Evolutionary conservation across 2,329 filamentous ascomycete genomes (phyloP).

Genomic region (Fusarium sp.): DNA sequence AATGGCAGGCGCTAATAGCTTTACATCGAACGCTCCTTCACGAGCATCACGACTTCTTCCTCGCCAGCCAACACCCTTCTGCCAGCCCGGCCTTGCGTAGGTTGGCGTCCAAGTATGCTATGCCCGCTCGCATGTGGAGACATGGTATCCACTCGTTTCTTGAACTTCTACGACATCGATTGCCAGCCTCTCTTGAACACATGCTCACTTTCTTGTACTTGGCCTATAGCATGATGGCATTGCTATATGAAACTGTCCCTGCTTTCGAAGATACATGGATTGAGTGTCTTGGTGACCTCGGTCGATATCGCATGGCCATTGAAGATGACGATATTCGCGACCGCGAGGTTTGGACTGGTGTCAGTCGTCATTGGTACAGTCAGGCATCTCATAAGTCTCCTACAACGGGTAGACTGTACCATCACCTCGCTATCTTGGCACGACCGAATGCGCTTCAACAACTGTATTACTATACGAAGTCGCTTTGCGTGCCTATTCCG

Average conservation of each 20-base stretch:
- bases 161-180: constrained; percentile 77
- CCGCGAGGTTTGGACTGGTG: constrained; percentile 83
- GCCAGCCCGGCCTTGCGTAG: constrained; percentile 75
- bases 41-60: constrained; percentile 87
- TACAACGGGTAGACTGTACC: constrained; percentile 81
- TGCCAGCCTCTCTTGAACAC: constrained; percentile 83
- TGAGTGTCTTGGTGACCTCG: constrained; percentile 89
- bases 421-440: constrained; percentile 86
- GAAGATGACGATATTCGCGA: constrained; percentile 83
- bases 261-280: constrained; percentile 91
- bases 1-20: constrained; percentile 87
- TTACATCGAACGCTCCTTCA: constrained; percentile 84
- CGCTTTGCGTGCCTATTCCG: constrained; percentile 74
- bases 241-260: constrained; percentile 87
- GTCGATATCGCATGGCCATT: constrained; percentile 88
- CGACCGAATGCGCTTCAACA: constrained; percentile 77
- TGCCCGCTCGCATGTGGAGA: constrained; percentile 95
- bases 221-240: constrained; percentile 89
- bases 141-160: constrained; percentile 90
- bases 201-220: constrained; percentile 93
- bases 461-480: constrained; percentile 78
- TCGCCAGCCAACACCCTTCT: constrained; percentile 87
- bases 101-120: constrained; percentile 83
- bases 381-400: constrained; percentile 83
- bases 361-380: constrained; percentile 86